Percentiles rank a stretch among this genome's conserved stretches.
Evolutionary conservation across 169 alveolate species (phyloP).

Genomic region (Blepharisma undulans): DNA sequence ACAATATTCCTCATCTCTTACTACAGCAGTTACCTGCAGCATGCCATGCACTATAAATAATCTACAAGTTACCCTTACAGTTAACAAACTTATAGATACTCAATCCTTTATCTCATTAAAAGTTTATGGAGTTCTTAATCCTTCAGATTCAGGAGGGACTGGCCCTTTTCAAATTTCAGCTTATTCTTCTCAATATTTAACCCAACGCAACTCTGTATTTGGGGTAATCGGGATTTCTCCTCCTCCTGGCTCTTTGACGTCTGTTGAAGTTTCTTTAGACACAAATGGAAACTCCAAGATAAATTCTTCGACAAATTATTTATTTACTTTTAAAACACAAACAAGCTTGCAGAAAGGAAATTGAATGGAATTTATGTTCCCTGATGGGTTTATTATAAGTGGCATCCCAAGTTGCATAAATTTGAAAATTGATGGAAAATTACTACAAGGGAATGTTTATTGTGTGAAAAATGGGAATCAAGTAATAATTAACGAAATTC

Average conservation of each 20-base stretch:
- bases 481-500: neutral
- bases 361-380: conserved; percentile 30
- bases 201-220: neutral
- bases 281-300: conserved; percentile 33
- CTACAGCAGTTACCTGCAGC: neutral
- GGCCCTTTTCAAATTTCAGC: neutral
- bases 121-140: neutral
- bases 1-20: conserved; percentile 5
- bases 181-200: neutral
- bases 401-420: neutral
- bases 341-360: conserved; percentile 8
- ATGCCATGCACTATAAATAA: neutral
- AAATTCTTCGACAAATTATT: neutral
- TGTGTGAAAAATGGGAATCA: neutral
- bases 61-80: neutral
- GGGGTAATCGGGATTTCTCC: conserved; percentile 36
- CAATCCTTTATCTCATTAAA: neutral
- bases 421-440: neutral
- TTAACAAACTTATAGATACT: neutral
- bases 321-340: neutral
- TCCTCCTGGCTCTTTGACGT: neutral
- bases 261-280: neutral
- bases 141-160: conserved; percentile 22
- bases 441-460: neutral
- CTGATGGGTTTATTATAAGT: neutral